phyloP scores from a whole-genome alignment of 106 monocot species.

The Dendrobium catenatum region DNA sequence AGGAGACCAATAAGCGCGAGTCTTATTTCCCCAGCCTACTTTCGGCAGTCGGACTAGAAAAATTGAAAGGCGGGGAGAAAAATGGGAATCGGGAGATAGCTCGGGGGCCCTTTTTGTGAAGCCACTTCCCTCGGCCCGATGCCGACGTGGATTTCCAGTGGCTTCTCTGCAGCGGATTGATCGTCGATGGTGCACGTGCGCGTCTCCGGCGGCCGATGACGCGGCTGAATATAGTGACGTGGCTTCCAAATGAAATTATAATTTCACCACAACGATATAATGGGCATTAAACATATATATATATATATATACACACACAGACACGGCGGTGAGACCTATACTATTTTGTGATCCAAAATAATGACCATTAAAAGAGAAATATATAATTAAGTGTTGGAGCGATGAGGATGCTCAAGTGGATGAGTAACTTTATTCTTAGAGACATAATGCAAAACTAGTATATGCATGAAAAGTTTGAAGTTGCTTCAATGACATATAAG shows the following conservation, averaged over 20 bases:
- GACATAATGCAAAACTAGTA: too few relatives aligned
- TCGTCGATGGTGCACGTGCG: not conserved
- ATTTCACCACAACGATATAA: too few relatives aligned
- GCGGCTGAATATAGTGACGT: not conserved
- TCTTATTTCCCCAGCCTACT: not conserved
- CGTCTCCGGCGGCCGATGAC: not conserved
- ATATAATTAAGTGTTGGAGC: too few relatives aligned
- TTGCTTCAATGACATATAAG: too few relatives aligned
- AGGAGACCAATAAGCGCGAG: not conserved
- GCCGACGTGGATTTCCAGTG: constrained; percentile 4
- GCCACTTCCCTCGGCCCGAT: not conserved
- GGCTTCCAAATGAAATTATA: not conserved
- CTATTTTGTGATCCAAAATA: too few relatives aligned
- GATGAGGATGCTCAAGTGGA: too few relatives aligned
- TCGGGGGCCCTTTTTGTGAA: not conserved
- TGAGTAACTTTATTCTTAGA: too few relatives aligned
- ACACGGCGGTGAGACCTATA: too few relatives aligned
- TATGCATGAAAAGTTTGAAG: too few relatives aligned
- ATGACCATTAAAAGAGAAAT: too few relatives aligned
- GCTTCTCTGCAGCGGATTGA: not conserved
- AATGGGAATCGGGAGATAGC: not conserved
- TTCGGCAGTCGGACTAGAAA: not conserved
- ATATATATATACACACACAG: too few relatives aligned
- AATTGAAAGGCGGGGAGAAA: not conserved
- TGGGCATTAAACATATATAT: too few relatives aligned